phyloP scores from a whole-genome alignment of 2,329 filamentous ascomycete species.

The Diaporthe aspalathi region DNA sequence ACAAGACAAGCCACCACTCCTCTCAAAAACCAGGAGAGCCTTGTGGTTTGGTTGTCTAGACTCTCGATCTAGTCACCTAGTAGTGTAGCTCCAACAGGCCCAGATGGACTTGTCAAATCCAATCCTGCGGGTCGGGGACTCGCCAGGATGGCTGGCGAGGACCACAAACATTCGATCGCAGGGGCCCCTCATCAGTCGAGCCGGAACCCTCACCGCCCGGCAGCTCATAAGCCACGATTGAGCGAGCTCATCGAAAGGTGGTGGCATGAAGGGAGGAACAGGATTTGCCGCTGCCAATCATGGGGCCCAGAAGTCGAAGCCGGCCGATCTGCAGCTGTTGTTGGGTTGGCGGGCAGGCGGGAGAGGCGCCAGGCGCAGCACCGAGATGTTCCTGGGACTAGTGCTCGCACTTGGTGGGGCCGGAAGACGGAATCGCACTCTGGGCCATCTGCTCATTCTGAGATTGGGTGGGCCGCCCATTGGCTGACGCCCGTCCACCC shows the following conservation, averaged over 20 bases:
- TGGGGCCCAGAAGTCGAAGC: conserved; percentile 17
- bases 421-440: conserved; percentile 49
- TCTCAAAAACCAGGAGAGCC: conserved; percentile 3
- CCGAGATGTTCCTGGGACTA: conserved; percentile 21
- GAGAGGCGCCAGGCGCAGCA: no score
- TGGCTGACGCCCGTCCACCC: conserved; percentile 23
- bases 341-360: neutral
- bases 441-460: conserved; percentile 52
- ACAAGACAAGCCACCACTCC: neutral
- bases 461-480: conserved; percentile 39
- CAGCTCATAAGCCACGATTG: neutral
- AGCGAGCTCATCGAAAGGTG: conserved; percentile 34
- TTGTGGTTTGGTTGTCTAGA: no score
- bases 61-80: neutral
- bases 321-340: conserved; percentile 17
- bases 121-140: conserved; percentile 27
- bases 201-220: conserved; percentile 30
- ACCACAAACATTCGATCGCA: conserved; percentile 21
- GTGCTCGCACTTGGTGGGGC: conserved; percentile 21
- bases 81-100: neutral
- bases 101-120: conserved; percentile 23
- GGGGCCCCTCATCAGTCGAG: conserved; percentile 6
- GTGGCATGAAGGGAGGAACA: conserved; percentile 15
- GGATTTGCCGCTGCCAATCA: conserved; percentile 35
- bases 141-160: neutral